Base-by-base conservation (phyloP, 805 yeast genomes). In the Kockiozyma suomiensis region DNA sequence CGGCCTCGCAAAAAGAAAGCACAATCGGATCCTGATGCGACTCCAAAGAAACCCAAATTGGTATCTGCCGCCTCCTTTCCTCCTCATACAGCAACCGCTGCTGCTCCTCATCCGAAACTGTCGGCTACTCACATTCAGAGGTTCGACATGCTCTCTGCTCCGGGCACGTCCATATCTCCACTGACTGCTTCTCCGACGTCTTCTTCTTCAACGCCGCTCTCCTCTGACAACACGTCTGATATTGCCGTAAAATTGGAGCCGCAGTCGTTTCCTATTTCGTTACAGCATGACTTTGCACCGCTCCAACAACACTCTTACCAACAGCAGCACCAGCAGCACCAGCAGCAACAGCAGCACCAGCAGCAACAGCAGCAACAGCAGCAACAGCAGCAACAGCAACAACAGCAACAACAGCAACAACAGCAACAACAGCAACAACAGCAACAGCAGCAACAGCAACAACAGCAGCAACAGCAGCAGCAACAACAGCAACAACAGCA, bases 1-100 rank as follows among this genome's bases (percentile, higher is more conserved):
- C 60, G 65, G 13, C 54, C 63, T 3, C 60, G 64, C 26, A 59
- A 58, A 42, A 54, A 50, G 49, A 40, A 53, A 25, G 43, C 48
- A 17, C 46, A 33, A 21, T 4, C 41, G 15, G 56, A 42, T 4
- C 8, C 49, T 5, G 56, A 52, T 15, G 12, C 45, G 19, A 19
- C 32, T 4, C 37, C 51, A 17, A 48, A 56, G 42, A 42, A 41
- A 23, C 10, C 43, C 49, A 52, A 52, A n/a, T 33, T 50, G 19
- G 56, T 42, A 23, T 10, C 50, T 2, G 25, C 50, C 8, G 17
- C 40, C 10, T 32, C 41, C 7, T 32, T 35, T 12, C 32, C 48
- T 2, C 33, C 50, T 12, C 42, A 40, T 7, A 21, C 49, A 40
- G 23, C 38, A 7, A 35, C 50, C 19, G 37, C 30, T 2, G 17